Percentiles rank a stretch among this genome's conserved stretches.
Conservation (phyloP, 2,329 filamentous ascomycete genomes). For the Colletotrichum sp. region DNA sequence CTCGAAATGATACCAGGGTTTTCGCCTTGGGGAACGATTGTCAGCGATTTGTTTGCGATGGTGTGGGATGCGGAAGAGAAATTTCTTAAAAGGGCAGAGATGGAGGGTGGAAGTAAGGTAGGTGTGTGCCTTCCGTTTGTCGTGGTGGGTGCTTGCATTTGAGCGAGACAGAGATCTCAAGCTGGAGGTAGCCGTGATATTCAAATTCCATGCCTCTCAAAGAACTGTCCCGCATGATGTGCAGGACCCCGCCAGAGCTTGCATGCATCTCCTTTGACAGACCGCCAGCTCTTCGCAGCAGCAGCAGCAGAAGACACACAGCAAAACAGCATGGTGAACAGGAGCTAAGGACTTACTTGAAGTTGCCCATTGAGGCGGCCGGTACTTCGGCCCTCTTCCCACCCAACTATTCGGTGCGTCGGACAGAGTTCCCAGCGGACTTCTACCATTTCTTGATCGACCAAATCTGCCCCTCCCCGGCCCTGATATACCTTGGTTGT, state of each 20-base stretch:
- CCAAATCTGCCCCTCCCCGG: constrained; percentile 85
- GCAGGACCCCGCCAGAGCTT: not conserved
- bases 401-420: constrained; percentile 65
- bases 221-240: not conserved
- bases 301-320: not conserved
- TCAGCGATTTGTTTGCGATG: constrained; percentile 8
- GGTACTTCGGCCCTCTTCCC: constrained; percentile 50
- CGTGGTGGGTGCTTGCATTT: not conserved
- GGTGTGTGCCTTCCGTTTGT: not conserved
- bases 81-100: not conserved
- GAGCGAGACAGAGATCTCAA: not conserved
- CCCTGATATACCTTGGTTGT: constrained; percentile 69
- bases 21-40: constrained; percentile 43
- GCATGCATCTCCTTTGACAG: not conserved
- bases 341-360: constrained; percentile 45
- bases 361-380: constrained; percentile 49
- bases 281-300: not conserved
- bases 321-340: not conserved
- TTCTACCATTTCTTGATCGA: constrained; percentile 66
- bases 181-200: not conserved
- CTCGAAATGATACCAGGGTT: constrained; percentile 83
- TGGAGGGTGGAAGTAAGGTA: not conserved
- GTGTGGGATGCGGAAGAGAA: not conserved
- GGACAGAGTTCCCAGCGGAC: constrained; percentile 63
- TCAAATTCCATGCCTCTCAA: not conserved